Evolutionary conservation across 139 green algal genomes (phyloP).

Genomic region (Volvox africanus): DNA sequence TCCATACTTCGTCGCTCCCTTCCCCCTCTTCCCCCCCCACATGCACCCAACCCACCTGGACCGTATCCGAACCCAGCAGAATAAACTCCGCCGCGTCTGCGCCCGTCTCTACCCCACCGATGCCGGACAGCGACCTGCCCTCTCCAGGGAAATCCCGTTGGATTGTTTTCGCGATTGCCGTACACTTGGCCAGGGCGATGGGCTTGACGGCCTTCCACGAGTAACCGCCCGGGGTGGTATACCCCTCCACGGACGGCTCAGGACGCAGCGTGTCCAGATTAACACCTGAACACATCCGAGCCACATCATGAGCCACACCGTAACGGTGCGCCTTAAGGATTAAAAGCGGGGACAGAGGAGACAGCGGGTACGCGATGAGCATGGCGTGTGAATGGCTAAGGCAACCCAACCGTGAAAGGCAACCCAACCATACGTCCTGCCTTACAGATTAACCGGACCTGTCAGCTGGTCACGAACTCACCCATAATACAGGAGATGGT

Average conservation of each 20-base stretch:
- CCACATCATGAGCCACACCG: no score
- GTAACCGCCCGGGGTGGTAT: conserved; percentile 86
- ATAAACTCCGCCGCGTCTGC: conserved; percentile 96
- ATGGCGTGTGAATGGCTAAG: no score
- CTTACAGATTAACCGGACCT: no score
- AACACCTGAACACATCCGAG: conserved; percentile 64
- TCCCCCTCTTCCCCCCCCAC: background rate
- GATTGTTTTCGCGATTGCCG: conserved; percentile 62
- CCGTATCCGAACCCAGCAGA: conserved; percentile 91
- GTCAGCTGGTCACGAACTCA: background rate
- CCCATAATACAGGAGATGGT: conserved; percentile 78
- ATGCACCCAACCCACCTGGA: conserved; percentile 83
- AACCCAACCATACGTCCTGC: no score
- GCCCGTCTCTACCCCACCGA: conserved; percentile 95
- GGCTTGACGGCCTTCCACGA: conserved; percentile 93
- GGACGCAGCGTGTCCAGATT: conserved; percentile 94
- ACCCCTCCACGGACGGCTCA: conserved; percentile 80
- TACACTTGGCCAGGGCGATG: conserved; percentile 91
- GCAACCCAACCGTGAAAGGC: no score
- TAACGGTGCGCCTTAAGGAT: no score
- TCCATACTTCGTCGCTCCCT: no score
- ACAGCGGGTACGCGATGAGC: no score
- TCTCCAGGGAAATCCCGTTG: conserved; percentile 45
- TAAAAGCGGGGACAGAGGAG: no score
- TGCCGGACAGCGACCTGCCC: conserved; percentile 79